Evolutionary conservation across 495 filamentous ascomycete genomes (phyloP).

Genomic region (Chaetomium tenue): DNA sequence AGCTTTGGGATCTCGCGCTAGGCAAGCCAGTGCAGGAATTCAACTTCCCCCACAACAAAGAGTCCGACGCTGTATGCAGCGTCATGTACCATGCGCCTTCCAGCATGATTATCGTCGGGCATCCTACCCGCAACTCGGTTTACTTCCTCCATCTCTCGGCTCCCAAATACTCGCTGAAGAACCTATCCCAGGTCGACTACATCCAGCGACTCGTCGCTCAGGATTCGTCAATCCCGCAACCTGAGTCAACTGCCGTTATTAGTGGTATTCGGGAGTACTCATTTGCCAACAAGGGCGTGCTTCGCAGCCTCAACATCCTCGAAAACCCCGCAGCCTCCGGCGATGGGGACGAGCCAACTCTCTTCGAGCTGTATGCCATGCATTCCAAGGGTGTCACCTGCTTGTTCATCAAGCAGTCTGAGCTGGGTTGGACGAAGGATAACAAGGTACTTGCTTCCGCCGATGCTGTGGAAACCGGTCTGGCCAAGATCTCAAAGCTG

Average conservation of each 20-base stretch:
- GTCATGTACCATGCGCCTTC: conserved; percentile 87
- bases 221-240: conserved; percentile 70
- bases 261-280: conserved; percentile 94
- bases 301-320: conserved; percentile 87
- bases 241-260: conserved; percentile 92
- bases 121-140: conserved; percentile 94
- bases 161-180: conserved; percentile 78
- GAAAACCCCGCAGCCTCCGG: conserved; percentile 55
- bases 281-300: conserved; percentile 78
- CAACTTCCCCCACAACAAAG: conserved; percentile 92
- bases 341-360: conserved; percentile 54
- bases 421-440: conserved; percentile 85
- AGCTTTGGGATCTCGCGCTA: conserved; percentile 97
- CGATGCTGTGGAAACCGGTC: conserved; percentile 67
- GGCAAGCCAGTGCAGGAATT: conserved; percentile 94
- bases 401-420: conserved; percentile 75
- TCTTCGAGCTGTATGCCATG: conserved; percentile 96
- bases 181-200: conserved; percentile 82
- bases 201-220: conserved; percentile 71
- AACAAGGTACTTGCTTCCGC: conserved; percentile 75
- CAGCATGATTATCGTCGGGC: conserved; percentile 89
- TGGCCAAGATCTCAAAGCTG: conserved; percentile 51
- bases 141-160: conserved; percentile 95
- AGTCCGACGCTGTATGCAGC: conserved; percentile 95
- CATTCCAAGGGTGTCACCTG: conserved; percentile 93